Percentiles rank a stretch among this genome's conserved stretches.
Conservation (phyloP, 495 filamentous ascomycete genomes). For the Penicillium ochrochloron region DNA sequence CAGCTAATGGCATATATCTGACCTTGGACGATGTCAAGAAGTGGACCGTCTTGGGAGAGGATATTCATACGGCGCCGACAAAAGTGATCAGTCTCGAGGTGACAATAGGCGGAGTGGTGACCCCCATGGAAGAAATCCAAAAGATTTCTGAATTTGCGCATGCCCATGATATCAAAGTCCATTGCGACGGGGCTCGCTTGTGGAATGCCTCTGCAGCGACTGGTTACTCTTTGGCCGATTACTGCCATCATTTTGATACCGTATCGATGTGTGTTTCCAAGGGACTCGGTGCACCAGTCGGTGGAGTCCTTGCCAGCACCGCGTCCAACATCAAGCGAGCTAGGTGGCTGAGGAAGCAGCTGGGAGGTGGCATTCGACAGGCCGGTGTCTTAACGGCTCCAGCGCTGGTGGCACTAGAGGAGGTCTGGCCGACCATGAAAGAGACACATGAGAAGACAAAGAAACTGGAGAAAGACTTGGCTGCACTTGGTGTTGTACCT, state of each 20-base stretch:
- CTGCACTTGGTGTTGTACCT: conserved; percentile 60
- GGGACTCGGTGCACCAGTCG: conserved; percentile 34
- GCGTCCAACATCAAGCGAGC: conserved; percentile 24
- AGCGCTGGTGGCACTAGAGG: conserved; percentile 48
- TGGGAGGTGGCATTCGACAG: conserved; percentile 36
- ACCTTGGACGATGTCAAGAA: conserved; percentile 70
- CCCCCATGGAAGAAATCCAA: conserved; percentile 36
- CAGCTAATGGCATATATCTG: conserved; percentile 66
- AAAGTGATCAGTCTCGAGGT: conserved; percentile 41
- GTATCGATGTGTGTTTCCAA: conserved; percentile 35
- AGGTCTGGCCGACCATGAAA: conserved; percentile 64
- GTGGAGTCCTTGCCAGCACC: conserved; percentile 28
- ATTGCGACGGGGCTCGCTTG: conserved; percentile 42
- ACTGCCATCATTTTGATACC: conserved; percentile 33
- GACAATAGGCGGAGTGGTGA: conserved; percentile 37
- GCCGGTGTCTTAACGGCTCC: conserved; percentile 32
- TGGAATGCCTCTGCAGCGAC: conserved; percentile 37
- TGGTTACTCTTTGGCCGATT: conserved; percentile 24
- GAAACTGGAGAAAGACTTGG: conserved; percentile 57
- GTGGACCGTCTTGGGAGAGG: conserved; percentile 41
- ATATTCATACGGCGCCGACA: conserved; percentile 42
- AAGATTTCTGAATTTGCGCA: conserved; percentile 38
- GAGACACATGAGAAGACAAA: conserved; percentile 59
- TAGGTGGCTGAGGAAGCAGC: conserved; percentile 32
- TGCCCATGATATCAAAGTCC: conserved; percentile 35